A percentile compares a stretch with the other conserved stretches of the same genome.
These are phyloP conservation scores for Aspergillus piperis DNA, from an alignment of 2,329 filamentous ascomycete genomes.

Conservation along the genomic window DNA sequence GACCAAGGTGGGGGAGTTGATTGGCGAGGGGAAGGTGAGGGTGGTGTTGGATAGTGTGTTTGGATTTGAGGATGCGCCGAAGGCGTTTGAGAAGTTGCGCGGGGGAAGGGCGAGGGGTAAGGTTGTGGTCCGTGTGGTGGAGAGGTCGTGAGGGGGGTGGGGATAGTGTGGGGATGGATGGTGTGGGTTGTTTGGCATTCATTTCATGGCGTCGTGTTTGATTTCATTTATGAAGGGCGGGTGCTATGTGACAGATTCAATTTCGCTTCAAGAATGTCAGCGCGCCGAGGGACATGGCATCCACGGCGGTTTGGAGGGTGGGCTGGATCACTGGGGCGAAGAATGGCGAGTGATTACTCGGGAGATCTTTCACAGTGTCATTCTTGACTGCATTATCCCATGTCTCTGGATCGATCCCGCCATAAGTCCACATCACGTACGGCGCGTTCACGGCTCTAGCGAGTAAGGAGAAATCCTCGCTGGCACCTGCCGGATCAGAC, in stretches of 20 bases:
- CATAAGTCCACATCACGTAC: conserved; percentile 58
- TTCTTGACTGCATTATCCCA: conserved; percentile 54
- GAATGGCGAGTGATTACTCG: conserved; percentile 59
- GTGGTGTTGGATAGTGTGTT: conserved; percentile 58
- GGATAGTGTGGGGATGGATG: no score
- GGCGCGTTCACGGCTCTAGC: conserved; percentile 54
- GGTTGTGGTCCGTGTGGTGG: conserved; percentile 51
- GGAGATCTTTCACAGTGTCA: conserved; percentile 51
- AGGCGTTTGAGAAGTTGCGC: conserved; percentile 62
- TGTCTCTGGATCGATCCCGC: conserved; percentile 50
- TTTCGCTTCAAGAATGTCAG: conserved; percentile 40
- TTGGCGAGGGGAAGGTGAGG: conserved; percentile 61
- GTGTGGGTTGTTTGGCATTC: background rate
- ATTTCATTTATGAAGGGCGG: no score
- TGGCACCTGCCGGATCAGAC: conserved; percentile 47
- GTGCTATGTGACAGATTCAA: background rate
- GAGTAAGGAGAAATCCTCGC: conserved; percentile 61
- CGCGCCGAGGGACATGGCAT: conserved; percentile 54
- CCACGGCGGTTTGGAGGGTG: conserved; percentile 54
- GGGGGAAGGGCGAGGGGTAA: conserved; percentile 60
- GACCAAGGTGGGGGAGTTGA: conserved; percentile 54
- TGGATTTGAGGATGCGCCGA: conserved; percentile 57
- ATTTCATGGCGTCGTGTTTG: no score
- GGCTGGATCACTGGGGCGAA: conserved; percentile 61
- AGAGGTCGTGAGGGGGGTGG: conserved; percentile 7